Evolutionary conservation across 1,139 yeast species (phyloP).

Genomic region (Suhomyces panamericanus): DNA sequence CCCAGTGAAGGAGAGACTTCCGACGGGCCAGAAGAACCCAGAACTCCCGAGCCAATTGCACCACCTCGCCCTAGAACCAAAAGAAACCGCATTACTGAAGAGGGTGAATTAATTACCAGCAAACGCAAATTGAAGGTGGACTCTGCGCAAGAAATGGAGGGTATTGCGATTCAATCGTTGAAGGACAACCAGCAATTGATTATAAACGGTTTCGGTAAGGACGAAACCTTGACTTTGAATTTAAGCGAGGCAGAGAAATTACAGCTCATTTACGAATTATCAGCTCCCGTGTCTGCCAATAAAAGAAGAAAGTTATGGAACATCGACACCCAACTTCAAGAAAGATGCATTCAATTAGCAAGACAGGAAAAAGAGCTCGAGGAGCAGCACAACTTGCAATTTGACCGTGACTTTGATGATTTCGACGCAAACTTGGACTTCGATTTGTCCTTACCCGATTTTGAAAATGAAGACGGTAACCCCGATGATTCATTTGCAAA

Average conservation of each 20-base stretch:
- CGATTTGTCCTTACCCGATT: constrained; percentile 42
- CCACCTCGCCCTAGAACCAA: constrained; percentile 22
- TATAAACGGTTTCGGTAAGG: constrained; percentile 16
- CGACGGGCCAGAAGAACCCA: constrained; percentile 23
- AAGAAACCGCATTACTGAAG: constrained; percentile 32
- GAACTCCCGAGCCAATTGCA: constrained; percentile 16
- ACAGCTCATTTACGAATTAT: constrained; percentile 36
- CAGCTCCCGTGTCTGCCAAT: constrained; percentile 28
- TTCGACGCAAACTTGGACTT: constrained; percentile 34
- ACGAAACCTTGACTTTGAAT: constrained; percentile 24
- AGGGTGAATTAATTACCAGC: constrained; percentile 40
- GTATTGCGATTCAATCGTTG: constrained; percentile 37
- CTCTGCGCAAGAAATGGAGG: constrained; percentile 34
- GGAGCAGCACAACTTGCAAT: constrained; percentile 22
- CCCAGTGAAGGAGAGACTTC: constrained; percentile 14
- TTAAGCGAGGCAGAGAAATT: constrained; percentile 38
- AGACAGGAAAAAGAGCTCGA: constrained; percentile 26
- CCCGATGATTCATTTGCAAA: constrained; percentile 7
- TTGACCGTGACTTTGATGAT: constrained; percentile 24
- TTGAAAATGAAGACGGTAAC: constrained; percentile 24
- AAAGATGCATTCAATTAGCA: constrained; percentile 33
- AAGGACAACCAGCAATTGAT: constrained; percentile 32
- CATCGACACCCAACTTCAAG: constrained; percentile 27
- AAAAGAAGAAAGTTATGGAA: constrained; percentile 25
- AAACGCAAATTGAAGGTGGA: constrained; percentile 44